A percentile compares a stretch with the other conserved stretches of the same genome.
Conservation (phyloP, 306 rosid genomes). For the Vigna angularis region DNA sequence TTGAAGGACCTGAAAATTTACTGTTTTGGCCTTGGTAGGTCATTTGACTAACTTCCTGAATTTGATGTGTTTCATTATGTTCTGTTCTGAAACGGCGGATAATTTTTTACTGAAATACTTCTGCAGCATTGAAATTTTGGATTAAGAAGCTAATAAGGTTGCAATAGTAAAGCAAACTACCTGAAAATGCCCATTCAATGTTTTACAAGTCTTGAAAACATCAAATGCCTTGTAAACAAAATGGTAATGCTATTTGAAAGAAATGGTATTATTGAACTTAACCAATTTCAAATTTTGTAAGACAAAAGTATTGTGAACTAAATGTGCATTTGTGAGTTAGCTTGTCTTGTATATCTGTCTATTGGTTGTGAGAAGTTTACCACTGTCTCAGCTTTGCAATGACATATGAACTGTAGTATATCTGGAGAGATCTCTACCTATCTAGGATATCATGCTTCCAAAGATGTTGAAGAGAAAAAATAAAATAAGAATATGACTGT, state of each 20-base stretch:
- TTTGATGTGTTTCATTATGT: constrained; percentile 17
- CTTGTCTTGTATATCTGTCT: constrained; percentile 31
- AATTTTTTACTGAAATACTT: background rate
- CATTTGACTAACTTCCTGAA: constrained; percentile 31
- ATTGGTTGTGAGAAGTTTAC: constrained; percentile 20
- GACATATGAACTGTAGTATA: constrained; percentile 1
- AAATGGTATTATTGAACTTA: background rate
- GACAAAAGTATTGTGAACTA: background rate
- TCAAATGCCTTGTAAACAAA: background rate
- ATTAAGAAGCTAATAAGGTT: constrained; percentile 20
- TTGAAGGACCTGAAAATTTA: constrained; percentile 59
- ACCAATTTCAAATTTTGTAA: constrained; percentile 9
- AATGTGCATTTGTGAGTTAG: background rate
- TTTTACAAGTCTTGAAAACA: constrained; percentile 19
- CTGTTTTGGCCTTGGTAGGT: constrained; percentile 95
- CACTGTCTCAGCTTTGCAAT: background rate
- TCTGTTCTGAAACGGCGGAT: constrained; percentile 7
- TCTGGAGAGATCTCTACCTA: background rate
- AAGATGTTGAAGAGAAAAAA: constrained; percentile 1
- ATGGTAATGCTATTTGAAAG: constrained; percentile 6
- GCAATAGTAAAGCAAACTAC: constrained; percentile 4
- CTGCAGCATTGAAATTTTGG: constrained; percentile 13
- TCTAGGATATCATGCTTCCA: background rate
- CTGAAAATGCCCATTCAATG: background rate
- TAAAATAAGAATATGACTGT: background rate